phyloP scores from a whole-genome alignment of 2,329 filamentous ascomycete genomes.

The Phyllosticta citriasiana region DNA sequence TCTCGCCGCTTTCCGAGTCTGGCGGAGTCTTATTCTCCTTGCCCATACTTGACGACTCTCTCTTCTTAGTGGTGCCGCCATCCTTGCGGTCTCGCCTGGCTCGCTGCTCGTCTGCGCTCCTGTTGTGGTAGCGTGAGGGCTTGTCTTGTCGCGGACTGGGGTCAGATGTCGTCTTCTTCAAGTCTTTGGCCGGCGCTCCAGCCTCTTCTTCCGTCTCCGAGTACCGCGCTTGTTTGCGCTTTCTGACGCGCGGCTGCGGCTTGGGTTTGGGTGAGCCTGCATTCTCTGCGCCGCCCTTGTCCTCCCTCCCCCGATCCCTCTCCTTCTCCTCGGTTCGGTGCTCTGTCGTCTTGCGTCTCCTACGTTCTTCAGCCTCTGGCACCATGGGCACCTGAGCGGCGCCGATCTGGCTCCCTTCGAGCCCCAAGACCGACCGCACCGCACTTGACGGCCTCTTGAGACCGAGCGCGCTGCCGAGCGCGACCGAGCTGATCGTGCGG shows the following conservation, averaged over 20 bases:
- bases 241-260: not conserved
- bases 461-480: not conserved
- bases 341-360: not conserved
- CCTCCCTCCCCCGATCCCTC: not conserved
- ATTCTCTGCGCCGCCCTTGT: not conserved
- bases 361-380: not conserved
- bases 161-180: not conserved
- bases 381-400: not conserved
- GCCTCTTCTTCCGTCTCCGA: not conserved
- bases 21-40: not conserved
- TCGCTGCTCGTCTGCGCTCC: not conserved
- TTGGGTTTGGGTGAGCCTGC: not conserved
- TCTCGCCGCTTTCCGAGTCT: too few relatives aligned
- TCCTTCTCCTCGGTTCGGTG: too few relatives aligned
- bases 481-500: not conserved
- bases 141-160: not conserved
- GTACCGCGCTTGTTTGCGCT: not conserved
- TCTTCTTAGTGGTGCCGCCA: not conserved
- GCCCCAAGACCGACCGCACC: not conserved
- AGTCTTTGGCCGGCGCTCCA: not conserved
- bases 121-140: not conserved
- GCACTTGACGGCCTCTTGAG: not conserved
- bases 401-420: not conserved
- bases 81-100: not conserved
- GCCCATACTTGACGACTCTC: not conserved